Evolutionary conservation across 2,329 filamentous ascomycete species (phyloP).

Genomic region (Monosporascus sp.): DNA sequence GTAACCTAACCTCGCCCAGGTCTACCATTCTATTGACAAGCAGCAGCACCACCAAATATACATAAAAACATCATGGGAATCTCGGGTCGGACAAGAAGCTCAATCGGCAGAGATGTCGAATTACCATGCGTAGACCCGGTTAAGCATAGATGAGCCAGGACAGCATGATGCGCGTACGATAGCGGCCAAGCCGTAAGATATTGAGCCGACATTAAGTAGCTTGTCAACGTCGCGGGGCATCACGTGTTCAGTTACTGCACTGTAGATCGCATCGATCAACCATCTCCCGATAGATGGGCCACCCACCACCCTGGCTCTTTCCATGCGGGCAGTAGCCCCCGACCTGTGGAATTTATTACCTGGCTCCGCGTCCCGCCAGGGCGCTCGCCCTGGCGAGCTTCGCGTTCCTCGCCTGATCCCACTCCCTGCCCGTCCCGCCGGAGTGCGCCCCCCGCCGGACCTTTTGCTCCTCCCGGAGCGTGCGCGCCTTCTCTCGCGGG

Average conservation of each 20-base stretch:
- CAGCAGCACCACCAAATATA: too few species aligned
- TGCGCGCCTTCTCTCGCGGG: constrained; percentile 74
- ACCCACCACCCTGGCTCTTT: too few species aligned
- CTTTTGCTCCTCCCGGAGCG: constrained; percentile 60
- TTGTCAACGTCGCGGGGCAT: background rate
- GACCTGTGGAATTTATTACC: constrained; percentile 24
- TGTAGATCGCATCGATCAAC: background rate
- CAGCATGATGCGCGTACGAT: too few species aligned
- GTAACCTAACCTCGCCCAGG: too few species aligned
- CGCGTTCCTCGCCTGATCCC: constrained; percentile 55
- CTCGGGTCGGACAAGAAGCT: too few species aligned
- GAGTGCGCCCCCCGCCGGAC: constrained; percentile 50
- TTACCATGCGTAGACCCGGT: too few species aligned
- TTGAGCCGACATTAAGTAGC: background rate
- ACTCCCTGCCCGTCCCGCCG: constrained; percentile 47
- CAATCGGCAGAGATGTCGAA: too few species aligned
- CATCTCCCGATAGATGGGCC: background rate
- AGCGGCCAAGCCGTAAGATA: too few species aligned
- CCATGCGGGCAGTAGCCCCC: too few species aligned
- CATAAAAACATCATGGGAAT: too few species aligned
- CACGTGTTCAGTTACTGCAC: background rate
- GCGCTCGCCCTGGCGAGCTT: constrained; percentile 49
- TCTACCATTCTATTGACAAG: too few species aligned
- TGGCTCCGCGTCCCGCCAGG: constrained; percentile 51
- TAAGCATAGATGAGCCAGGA: background rate